A percentile compares a stretch with the other conserved stretches of the same genome.
Conservation (phyloP, 129 eudicot genomes). For the Centrapalus pauciflorus region DNA sequence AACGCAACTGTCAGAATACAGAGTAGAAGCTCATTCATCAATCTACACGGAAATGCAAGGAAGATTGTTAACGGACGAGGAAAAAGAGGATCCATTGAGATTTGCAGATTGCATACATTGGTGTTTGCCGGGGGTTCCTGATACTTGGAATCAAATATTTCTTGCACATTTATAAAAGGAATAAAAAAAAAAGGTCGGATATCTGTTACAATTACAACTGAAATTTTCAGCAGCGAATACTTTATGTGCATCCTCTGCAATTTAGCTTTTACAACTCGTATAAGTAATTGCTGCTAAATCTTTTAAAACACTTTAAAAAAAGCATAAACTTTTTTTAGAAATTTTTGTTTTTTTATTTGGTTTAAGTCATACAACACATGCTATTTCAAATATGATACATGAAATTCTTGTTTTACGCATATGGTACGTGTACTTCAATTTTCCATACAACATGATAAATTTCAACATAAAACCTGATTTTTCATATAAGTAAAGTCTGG, state of each 20-base stretch:
- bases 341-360: not conserved
- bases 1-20: conserved; percentile 85
- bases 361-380: too few species aligned
- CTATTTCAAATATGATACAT: too few species aligned
- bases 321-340: not conserved
- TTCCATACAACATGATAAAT: too few species aligned
- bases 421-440: too few species aligned
- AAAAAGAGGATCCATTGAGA: conserved; percentile 74
- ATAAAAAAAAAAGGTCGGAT: not conserved
- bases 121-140: conserved; percentile 98
- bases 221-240: not conserved
- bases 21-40: conserved; percentile 79
- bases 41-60: conserved; percentile 76
- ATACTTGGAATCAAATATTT: conserved; percentile 87
- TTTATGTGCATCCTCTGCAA: not conserved
- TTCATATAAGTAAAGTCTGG: too few species aligned
- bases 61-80: conserved; percentile 50
- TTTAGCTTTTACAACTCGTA: not conserved
- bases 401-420: too few species aligned
- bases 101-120: conserved; percentile 96
- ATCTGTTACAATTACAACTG: not conserved
- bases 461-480: too few species aligned
- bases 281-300: not conserved
- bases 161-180: conserved; percentile 44
- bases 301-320: not conserved